phyloP scores from a whole-genome alignment of 2,329 filamentous ascomycete genomes.

The Fusarium mundagurra region DNA sequence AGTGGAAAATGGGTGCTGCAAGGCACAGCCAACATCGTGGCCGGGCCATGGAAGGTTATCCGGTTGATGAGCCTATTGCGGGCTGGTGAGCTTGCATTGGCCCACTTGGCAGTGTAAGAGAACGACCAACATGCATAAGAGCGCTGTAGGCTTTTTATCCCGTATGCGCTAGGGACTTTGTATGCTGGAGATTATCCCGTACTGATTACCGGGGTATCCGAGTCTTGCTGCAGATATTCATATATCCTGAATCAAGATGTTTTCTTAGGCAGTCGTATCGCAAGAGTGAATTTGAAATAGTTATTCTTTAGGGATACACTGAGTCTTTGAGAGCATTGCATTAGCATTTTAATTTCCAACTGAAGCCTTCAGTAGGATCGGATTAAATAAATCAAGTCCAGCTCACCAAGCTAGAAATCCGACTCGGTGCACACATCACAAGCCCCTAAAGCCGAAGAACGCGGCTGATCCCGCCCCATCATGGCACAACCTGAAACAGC shows the following conservation, averaged over 20 bases:
- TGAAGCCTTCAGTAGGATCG: accelerated
- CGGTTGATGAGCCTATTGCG: background rate
- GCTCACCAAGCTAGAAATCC: background rate
- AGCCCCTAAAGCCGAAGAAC: background rate
- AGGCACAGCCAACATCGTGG: background rate
- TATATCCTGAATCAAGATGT: background rate
- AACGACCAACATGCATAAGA: constrained; percentile 10
- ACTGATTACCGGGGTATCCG: background rate
- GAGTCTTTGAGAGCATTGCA: no score
- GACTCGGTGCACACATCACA: background rate
- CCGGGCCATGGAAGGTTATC: background rate
- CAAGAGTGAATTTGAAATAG: background rate
- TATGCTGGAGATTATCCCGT: background rate
- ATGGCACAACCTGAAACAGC: background rate
- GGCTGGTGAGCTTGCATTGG: background rate
- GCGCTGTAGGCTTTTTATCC: background rate
- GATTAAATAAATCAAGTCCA: background rate
- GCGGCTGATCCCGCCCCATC: background rate
- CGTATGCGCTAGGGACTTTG: background rate
- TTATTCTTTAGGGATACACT: no score
- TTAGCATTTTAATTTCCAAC: accelerated
- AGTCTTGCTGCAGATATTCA: background rate
- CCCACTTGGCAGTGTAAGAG: background rate
- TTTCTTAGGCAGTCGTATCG: background rate
- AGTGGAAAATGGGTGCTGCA: background rate